phyloP scores from a whole-genome alignment of 257 asterid genomes.

The Lithospermum erythrorhizon region DNA sequence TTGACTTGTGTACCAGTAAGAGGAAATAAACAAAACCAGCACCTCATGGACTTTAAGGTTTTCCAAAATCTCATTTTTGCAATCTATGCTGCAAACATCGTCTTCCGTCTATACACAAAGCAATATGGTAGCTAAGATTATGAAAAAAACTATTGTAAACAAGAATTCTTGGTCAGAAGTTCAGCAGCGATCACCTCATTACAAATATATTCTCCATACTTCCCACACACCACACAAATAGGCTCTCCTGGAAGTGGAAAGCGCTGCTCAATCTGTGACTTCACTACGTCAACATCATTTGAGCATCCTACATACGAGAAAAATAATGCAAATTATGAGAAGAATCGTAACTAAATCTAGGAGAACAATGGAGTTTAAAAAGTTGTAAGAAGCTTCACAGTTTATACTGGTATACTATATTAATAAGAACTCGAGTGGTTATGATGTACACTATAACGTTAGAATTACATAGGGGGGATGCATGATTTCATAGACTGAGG shows the following conservation, averaged over 20 bases:
- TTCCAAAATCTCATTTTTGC: conserved; percentile 59
- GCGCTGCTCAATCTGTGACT: conserved; percentile 56
- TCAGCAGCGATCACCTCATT: conserved; percentile 43
- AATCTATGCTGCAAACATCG: conserved; percentile 79
- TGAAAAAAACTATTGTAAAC: conserved; percentile 4
- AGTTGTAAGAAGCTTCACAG: background rate
- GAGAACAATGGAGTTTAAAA: background rate
- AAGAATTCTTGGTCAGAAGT: background rate
- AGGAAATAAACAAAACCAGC: conserved; percentile 7
- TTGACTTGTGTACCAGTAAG: conserved; percentile 8
- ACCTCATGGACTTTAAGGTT: conserved; percentile 43
- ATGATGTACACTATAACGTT: too few relatives aligned
- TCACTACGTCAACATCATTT: conserved; percentile 36
- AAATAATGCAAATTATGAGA: conserved; percentile 6
- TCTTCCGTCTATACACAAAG: conserved; percentile 50
- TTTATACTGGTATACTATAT: background rate
- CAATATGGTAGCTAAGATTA: conserved; percentile 10
- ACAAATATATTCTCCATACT: conserved; percentile 86
- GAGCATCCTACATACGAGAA: conserved; percentile 25
- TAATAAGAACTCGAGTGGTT: background rate
- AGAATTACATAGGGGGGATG: too few relatives aligned
- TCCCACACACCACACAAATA: conserved; percentile 63
- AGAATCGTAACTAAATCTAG: background rate
- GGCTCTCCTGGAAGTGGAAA: conserved; percentile 79
- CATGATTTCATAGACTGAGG: too few relatives aligned